phyloP scores from a whole-genome alignment of 169 alveolate species.

The Blepharisma undulans region DNA sequence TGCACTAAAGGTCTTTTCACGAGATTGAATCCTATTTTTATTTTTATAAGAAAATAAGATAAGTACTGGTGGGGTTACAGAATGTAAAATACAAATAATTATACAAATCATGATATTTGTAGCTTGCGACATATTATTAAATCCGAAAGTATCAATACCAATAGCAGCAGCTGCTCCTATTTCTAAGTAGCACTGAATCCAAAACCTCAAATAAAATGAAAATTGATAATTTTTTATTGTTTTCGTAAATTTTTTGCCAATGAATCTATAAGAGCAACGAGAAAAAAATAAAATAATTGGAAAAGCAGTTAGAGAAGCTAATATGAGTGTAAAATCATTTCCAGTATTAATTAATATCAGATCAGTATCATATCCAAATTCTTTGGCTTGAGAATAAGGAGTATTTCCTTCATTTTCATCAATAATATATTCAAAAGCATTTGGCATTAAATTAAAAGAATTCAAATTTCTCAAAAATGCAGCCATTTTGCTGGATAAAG shows the following conservation, averaged over 20 bases:
- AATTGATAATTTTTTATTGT: neutral
- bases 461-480: neutral
- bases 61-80: neutral
- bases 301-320: neutral
- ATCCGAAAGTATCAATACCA: neutral
- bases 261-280: neutral
- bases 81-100: neutral
- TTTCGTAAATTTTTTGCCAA: neutral
- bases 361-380: constrained; percentile 13
- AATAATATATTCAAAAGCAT: neutral
- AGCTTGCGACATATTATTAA: neutral
- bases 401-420: neutral
- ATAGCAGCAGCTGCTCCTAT: neutral
- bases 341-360: neutral
- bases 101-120: neutral
- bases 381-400: neutral
- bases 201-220: neutral
- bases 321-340: neutral
- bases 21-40: no score
- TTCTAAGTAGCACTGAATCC: constrained; percentile 1
- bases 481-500: neutral
- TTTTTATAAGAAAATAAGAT: neutral
- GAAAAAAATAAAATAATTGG: neutral
- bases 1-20: no score
- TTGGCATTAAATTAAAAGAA: neutral